These are phyloP conservation scores for Zancudomyces culisetae DNA, from an alignment of 371 early-diverging fungal genomes.

Conservation along the genomic window DNA sequence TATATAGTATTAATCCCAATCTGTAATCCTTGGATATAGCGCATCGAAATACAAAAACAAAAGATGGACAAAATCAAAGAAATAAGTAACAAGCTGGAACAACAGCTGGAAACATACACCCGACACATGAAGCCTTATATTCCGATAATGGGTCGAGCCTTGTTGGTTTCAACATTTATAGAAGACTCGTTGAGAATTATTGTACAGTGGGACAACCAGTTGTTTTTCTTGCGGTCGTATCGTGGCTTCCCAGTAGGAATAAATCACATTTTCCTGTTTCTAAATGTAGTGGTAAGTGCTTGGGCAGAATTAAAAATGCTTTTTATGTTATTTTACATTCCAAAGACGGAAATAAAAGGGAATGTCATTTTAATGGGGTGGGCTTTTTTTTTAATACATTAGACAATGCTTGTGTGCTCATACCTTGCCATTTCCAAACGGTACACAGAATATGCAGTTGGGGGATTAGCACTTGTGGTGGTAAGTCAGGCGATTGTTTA, in stretches of 20 bases:
- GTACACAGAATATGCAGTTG: constrained; percentile 61
- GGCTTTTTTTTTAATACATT: background rate
- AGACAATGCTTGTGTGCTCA: constrained; percentile 63
- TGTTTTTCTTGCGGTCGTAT: constrained; percentile 51
- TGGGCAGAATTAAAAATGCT: no score
- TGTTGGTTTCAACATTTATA: constrained; percentile 85
- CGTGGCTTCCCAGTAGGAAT: constrained; percentile 57
- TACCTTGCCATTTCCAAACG: constrained; percentile 51
- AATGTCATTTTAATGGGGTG: no score
- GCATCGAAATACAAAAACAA: background rate
- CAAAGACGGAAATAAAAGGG: no score
- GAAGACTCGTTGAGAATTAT: constrained; percentile 82
- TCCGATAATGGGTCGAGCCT: constrained; percentile 70
- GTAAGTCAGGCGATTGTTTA: constrained; percentile 79
- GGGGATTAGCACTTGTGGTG: constrained; percentile 57
- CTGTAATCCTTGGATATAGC: background rate
- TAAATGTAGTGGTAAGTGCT: constrained; percentile 40
- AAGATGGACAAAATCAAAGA: constrained; percentile 19
- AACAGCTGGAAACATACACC: constrained; percentile 45
- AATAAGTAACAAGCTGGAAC: constrained; percentile 42
- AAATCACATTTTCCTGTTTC: constrained; percentile 61
- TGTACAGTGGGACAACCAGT: constrained; percentile 75
- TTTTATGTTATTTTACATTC: no score
- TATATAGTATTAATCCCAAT: no score
- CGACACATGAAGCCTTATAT: constrained; percentile 79